Conservation (phyloP, 495 filamentous ascomycete genomes). For the Bathelium albidoporum region DNA sequence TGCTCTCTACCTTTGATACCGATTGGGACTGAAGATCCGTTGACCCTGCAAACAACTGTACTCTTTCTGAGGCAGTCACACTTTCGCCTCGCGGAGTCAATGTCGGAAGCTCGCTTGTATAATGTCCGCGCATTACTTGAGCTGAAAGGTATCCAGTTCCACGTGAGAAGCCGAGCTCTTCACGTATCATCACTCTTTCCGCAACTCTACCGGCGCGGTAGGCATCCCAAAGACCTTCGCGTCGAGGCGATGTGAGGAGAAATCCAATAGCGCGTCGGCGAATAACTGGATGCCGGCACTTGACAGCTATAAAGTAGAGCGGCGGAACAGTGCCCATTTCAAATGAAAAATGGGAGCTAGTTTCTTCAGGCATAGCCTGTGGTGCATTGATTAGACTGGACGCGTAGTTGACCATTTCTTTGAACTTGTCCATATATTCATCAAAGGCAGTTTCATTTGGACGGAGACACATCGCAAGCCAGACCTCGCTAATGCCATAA, state of each 20-base stretch:
- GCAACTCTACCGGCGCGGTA: constrained; percentile 11
- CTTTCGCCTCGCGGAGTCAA: background rate
- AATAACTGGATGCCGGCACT: constrained; percentile 14
- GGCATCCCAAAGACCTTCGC: constrained; percentile 18
- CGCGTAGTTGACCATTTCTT: constrained; percentile 8
- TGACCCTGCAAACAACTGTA: background rate
- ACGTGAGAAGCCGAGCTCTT: constrained; percentile 11
- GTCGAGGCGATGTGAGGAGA: constrained; percentile 5
- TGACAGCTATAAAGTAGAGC: constrained; percentile 14
- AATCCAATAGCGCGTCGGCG: constrained; percentile 13
- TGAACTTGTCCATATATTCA: constrained; percentile 2
- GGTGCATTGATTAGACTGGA: constrained; percentile 2
- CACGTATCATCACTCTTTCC: constrained; percentile 10
- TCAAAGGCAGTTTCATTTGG: constrained; percentile 10
- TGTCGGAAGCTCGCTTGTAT: background rate
- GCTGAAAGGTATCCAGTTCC: background rate
- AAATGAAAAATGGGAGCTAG: constrained; percentile 12
- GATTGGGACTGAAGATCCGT: background rate
- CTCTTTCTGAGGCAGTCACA: background rate
- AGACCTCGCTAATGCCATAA: constrained; percentile 9
- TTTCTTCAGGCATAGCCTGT: background rate
- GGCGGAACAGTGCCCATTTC: constrained; percentile 19
- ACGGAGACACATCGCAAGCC: constrained; percentile 6
- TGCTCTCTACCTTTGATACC: background rate
- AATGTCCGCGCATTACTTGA: background rate